These are phyloP conservation scores for Paramyrothecium roridum DNA, from an alignment of 2,329 filamentous ascomycete species.

Conservation along the genomic window DNA sequence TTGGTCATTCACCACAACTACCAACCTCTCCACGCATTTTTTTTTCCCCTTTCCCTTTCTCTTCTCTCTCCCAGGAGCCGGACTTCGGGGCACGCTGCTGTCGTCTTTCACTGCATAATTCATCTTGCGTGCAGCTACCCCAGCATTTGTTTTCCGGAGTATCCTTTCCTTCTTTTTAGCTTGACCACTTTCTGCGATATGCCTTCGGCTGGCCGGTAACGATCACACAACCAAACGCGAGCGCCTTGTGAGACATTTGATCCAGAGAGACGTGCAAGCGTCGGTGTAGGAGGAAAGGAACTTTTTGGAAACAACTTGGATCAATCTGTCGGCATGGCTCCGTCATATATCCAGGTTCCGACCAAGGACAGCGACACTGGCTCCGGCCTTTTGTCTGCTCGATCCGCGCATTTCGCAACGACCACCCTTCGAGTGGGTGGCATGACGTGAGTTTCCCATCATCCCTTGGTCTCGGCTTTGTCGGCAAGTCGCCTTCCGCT, in stretches of 20 bases:
- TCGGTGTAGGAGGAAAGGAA: conserved; percentile 1
- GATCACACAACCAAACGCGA: conserved; percentile 9
- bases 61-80: conserved; percentile 10
- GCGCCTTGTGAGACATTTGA: not conserved
- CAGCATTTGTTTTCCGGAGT: not conserved
- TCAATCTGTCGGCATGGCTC: conserved; percentile 41
- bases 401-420: conserved; percentile 70
- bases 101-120: conserved; percentile 5
- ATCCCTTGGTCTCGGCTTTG: conserved; percentile 13
- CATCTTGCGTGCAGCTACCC: conserved; percentile 9
- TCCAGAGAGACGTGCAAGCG: not conserved
- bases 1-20: not conserved
- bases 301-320: conserved; percentile 27
- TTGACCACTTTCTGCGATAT: conserved; percentile 13
- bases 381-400: conserved; percentile 15
- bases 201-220: conserved; percentile 14
- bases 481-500: conserved; percentile 1
- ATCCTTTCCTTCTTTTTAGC: conserved; percentile 10
- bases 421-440: conserved; percentile 89
- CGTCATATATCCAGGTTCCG: conserved; percentile 45
- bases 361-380: conserved; percentile 28
- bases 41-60: not conserved
- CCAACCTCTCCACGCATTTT: not conserved
- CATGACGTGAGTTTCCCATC: conserved; percentile 61
- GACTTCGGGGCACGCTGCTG: conserved; percentile 11